These are phyloP conservation scores for Pyracantha coccinea DNA, from an alignment of 331 rosid genomes.

Conservation along the genomic window DNA sequence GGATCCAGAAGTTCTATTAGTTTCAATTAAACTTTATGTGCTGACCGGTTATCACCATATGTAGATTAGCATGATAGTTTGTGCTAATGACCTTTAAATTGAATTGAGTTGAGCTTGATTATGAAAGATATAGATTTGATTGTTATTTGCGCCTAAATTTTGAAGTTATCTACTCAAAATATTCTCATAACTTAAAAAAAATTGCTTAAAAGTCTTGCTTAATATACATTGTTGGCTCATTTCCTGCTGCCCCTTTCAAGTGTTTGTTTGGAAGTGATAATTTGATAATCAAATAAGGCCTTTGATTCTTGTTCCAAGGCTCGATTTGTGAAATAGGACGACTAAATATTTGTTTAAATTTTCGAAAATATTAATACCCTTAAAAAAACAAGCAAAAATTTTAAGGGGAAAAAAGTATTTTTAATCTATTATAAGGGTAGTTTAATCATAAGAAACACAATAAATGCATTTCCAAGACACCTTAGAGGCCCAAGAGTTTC, in stretches of 20 bases:
- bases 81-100: neutral
- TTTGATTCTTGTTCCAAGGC: neutral
- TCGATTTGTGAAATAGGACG: neutral
- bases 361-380: neutral
- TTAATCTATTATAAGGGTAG: neutral
- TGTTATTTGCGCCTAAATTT: neutral
- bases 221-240: neutral
- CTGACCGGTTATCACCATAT: neutral
- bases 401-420: neutral
- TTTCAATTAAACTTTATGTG: neutral
- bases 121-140: neutral
- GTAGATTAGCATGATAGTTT: neutral
- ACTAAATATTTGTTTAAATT: too few species aligned
- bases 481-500: neutral
- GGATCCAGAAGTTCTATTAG: neutral
- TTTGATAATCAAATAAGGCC: neutral
- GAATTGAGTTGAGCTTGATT: neutral
- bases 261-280: neutral
- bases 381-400: neutral
- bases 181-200: neutral
- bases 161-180: neutral
- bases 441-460: neutral
- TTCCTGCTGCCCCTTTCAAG: neutral
- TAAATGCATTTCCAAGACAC: neutral
- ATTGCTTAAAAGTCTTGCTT: neutral